Evolutionary conservation across 441 rosid genomes (phyloP).

Genomic region (Gossypium schwendimanii): DNA sequence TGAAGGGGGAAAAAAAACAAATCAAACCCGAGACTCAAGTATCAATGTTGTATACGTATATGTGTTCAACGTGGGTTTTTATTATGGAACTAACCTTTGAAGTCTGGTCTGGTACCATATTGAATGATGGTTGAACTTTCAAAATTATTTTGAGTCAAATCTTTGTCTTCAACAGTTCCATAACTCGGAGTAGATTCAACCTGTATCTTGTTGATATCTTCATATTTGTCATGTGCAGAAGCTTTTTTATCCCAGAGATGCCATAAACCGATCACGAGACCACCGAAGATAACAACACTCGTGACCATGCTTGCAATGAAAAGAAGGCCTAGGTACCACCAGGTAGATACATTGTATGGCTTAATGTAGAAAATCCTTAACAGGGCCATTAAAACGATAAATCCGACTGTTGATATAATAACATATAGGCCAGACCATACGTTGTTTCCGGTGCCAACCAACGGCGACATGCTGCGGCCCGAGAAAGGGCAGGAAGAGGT

Average conservation of each 20-base stretch:
- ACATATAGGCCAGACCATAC: conserved; percentile 71
- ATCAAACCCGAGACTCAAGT: neutral
- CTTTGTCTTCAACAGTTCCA: conserved; percentile 11
- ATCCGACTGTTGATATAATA: conserved; percentile 50
- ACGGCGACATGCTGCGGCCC: conserved; percentile 47
- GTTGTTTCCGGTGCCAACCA: conserved; percentile 70
- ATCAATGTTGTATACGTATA: neutral
- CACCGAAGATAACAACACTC: conserved; percentile 62
- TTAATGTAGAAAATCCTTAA: conserved; percentile 50
- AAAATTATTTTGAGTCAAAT: conserved; percentile 13
- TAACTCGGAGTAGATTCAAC: conserved; percentile 6
- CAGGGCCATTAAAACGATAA: conserved; percentile 36
- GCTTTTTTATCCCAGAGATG: conserved; percentile 45
- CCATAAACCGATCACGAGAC: conserved; percentile 62
- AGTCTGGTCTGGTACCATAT: conserved; percentile 59
- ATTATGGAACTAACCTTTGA: conserved; percentile 35
- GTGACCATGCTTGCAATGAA: conserved; percentile 55
- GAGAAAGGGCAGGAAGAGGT: conserved; percentile 32
- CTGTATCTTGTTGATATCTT: conserved; percentile 11
- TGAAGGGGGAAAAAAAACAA: neutral
- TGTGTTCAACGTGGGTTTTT: neutral
- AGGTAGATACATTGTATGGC: conserved; percentile 32
- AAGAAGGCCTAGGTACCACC: conserved; percentile 87
- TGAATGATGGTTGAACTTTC: conserved; percentile 22
- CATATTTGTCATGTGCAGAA: conserved; percentile 18